These are phyloP conservation scores for Penicillium antarcticum DNA, from an alignment of 495 filamentous ascomycete genomes.

Conservation along the genomic window DNA sequence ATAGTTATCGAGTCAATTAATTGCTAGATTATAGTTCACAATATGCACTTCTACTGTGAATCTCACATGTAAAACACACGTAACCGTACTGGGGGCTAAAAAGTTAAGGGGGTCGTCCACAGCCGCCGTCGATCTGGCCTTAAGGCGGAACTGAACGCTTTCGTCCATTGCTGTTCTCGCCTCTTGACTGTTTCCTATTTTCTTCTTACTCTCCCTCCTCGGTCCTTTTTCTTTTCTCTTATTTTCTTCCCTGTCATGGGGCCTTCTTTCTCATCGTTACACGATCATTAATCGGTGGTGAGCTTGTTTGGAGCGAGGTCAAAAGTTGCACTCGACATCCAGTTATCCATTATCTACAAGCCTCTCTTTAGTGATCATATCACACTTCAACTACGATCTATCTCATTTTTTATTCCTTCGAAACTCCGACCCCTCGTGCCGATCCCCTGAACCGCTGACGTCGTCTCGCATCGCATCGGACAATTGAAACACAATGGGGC, in stretches of 20 bases:
- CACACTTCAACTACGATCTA: not conserved
- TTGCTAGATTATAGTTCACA: too few species aligned
- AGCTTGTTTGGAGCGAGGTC: slow-evolving; percentile 23
- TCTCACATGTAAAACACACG: not conserved
- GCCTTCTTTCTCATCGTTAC: slow-evolving; percentile 25
- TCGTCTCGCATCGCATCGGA: slow-evolving; percentile 7
- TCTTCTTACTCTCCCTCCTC: slow-evolving; percentile 20
- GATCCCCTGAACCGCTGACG: slow-evolving; percentile 8
- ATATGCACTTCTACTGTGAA: not conserved
- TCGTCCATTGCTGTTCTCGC: slow-evolving; percentile 28
- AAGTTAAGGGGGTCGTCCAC: slow-evolving; percentile 20
- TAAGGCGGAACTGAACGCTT: slow-evolving; percentile 29
- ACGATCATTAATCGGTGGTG: slow-evolving; percentile 41
- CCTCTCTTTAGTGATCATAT: not conserved
- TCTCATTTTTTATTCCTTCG: not conserved
- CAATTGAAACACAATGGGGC: slow-evolving; percentile 25
- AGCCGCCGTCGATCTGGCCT: slow-evolving; percentile 33
- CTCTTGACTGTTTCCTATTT: slow-evolving; percentile 17
- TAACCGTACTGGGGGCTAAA: slow-evolving; percentile 8
- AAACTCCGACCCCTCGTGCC: not conserved
- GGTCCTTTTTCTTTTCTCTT: slow-evolving; percentile 14
- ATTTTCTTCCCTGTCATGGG: slow-evolving; percentile 36
- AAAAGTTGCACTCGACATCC: slow-evolving; percentile 13
- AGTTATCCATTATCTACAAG: slow-evolving; percentile 1
- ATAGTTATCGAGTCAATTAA: not conserved